Base-by-base conservation (phyloP, 306 rosid genomes). In the Arachis hypogaea region DNA sequence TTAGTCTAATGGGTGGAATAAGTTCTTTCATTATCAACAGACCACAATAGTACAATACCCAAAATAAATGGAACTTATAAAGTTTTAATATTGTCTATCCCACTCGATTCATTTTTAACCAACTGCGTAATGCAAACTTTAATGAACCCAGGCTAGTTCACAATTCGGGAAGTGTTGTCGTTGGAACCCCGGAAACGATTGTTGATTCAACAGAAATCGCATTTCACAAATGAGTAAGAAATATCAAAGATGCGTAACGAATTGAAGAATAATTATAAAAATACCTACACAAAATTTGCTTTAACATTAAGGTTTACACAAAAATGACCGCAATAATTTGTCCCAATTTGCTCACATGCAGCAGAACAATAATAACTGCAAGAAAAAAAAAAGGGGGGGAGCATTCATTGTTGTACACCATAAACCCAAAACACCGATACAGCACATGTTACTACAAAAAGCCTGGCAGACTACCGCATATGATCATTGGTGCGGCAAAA, bases 261-360 rank as follows among this genome's bases (percentile, higher is more conserved):
- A 18, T 59, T 45, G 55, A 65, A 22, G 70, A 40, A 45, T 7
- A 52, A 52, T 14, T 9, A 47, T 11, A 7, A 47, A 47, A 11
- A 29, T 11, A 18, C 14, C 36, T 67, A 12, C 59, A 50, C 40
- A 6, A 33, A 10, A 7, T 11, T 49, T 68, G 14, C 49, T 66
- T 66, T 14, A 3, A 33, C 18, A 6, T 43, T 40, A 40, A 16
- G 38, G 52, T 55, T 55, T 40, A 42, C 38, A 67, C 18, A 36
- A 47, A 58, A 60, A 22, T 72, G 69, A 61, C 50, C 47, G 65
- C 67, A 36, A 60, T 22, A 16, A 54, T 16, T 16, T 52, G 52
- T 69, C 40, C 14, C 74, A 55, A 55, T 51, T 30, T 70, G 2
- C 73, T 56, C 68, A 40, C 7, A 61, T 28, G 68, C 78, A 74